Base-by-base conservation (phyloP, 164 flowering plant species). In the Dillenia suffruticosa region DNA sequence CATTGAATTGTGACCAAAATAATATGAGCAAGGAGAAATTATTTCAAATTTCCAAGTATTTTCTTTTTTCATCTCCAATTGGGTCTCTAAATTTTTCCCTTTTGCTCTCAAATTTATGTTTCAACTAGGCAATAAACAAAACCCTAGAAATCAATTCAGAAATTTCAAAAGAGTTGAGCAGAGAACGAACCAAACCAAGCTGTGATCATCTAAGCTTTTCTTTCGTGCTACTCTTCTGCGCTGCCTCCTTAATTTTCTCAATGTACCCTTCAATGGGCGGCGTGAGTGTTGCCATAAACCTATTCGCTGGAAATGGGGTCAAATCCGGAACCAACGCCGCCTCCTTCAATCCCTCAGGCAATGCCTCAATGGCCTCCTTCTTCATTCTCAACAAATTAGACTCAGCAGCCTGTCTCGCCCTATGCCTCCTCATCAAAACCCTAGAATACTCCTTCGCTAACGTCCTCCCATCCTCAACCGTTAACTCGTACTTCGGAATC, bases 181-280 rank as follows among this genome's bases (percentile, higher is more conserved):
- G 19, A 44, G 19, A 44, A 5, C 44, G 47, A 53, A 51, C 9
- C 12, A 45, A 15, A 59, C 24, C 49, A 19, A 76, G 67, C 72
- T 62, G 58, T 51, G 10, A 72, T 82, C 81, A 91, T 76, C 96
- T 73, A 52, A 82, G 82, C 81, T 87, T 91, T 74, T 73, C 82
- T 64, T 71, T 82, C 24, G 66, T 81, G 12, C 68, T 24, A 55
- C 59, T 76, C 74, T 68, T 79, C 82, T 59, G 79, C 0, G 91
- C 78, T 0, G 94, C 96, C 68, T 86, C 96, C 68, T 50, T 78
- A 10, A 89, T 61, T 78, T 79, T 89, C 65, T 92, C 93, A 17
- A 76, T 74, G 57, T 89, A 91, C 12, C 96, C 98, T 56, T 86
- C 90, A 69, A 92, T 89, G 0, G 97, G 98, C 2, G 98, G 98